Conservation (phyloP, 106 monocot species). For the Phalaenopsis equestris region DNA sequence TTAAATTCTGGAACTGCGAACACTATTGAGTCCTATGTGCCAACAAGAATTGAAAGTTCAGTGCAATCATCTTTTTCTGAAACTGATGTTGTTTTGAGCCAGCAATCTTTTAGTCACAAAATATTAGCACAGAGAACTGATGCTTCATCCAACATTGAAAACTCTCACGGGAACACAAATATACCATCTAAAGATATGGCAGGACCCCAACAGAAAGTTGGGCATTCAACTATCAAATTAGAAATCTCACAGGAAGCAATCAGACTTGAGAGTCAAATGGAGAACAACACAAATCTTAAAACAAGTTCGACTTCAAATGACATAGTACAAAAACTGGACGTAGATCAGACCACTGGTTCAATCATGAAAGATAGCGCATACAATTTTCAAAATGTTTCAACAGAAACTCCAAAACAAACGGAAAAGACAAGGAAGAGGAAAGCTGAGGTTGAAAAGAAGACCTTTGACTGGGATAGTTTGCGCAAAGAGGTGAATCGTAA, state of each 20-base stretch:
- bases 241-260: conserved; percentile 4
- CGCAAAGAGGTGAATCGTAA: conserved; percentile 25
- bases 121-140: conserved; percentile 1
- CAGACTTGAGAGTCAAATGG: conserved; percentile 2
- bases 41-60: conserved; percentile 5
- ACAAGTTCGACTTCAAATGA: neutral
- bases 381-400: conserved; percentile 15
- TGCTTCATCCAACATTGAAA: conserved; percentile 5
- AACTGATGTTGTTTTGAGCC: neutral
- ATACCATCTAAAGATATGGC: neutral
- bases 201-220: conserved; percentile 11
- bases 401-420: conserved; percentile 20
- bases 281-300: conserved; percentile 3
- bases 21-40: conserved; percentile 10
- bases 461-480: conserved; percentile 70
- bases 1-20: neutral
- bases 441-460: conserved; percentile 18
- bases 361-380: conserved; percentile 13
- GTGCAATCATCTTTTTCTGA: conserved; percentile 8
- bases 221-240: conserved; percentile 4
- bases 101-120: conserved; percentile 6
- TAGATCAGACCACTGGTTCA: conserved; percentile 2
- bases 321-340: neutral
- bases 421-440: conserved; percentile 19
- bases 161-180: neutral